Evolutionary conservation across 257 asterid genomes (phyloP), one percentile per base, ranked within the genome.

Genomic region (Asclepias syriaca): DNA sequence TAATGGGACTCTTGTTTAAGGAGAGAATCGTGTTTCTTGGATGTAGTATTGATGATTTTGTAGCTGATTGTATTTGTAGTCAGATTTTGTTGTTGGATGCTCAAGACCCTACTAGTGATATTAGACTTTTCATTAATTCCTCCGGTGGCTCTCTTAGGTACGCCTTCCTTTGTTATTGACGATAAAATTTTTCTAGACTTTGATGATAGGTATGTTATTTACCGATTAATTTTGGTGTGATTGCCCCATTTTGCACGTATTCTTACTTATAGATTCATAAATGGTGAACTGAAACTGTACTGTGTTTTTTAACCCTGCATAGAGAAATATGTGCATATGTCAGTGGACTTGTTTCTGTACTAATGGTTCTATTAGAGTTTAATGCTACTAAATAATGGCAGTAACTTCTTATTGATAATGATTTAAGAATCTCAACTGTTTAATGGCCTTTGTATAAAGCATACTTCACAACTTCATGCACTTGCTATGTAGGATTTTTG

Each of bases 1-100:
- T 85, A 68, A 86, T 91, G 92, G 97, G 97, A 12, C 76, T 94
- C 66, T 67, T 94, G 81, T 88, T 94, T 22, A 91, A 74, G 81
- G 99, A 94, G 84, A 90, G 99, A 83, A 91, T 94, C 70, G 92
- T 94, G 68, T 94, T 94, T 77, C 78, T 94, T 84, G 98, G 97
- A 43, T 84, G 65, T 80, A 53, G 65, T 12, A 85, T 94, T 66
- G 97, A 91, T 77, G 99, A 94, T 75, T 88, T 88, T 67, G 85
- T 88, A 29, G 99, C 98, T 32, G 99, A 94, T 80, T 83, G 95
- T 39, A 91, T 94, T 77, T 87, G 87, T 59, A 88, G 98, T 74
- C 98, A 89, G 89, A 83, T 94, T 65, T 79, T 94, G 56, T 72
- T 94, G 88, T 77, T 94, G 80, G 99, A 94, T 74, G 93, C 99